Conservation (phyloP, 2,329 filamentous ascomycete genomes). For the Fusarium sp. region DNA sequence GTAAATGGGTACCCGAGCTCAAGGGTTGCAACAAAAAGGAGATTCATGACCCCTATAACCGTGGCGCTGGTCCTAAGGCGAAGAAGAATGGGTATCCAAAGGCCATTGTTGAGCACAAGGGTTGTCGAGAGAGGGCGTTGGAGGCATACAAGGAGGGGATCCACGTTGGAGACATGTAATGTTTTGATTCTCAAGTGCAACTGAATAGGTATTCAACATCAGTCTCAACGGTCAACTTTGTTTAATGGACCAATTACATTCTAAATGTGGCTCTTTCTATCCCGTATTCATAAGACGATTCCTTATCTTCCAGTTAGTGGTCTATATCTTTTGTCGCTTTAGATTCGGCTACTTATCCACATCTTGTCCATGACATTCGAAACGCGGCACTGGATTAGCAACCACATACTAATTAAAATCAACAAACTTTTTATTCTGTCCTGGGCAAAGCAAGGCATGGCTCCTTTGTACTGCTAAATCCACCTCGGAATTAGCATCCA, state of each 20-base stretch:
- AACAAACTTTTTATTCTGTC: neutral
- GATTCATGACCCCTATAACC: slow-evolving; percentile 84
- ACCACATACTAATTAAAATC: neutral
- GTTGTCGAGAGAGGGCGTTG: slow-evolving; percentile 74
- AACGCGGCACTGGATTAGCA: neutral
- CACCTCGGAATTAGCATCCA: neutral
- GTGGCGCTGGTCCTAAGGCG: slow-evolving; percentile 69
- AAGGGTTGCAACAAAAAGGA: slow-evolving; percentile 71
- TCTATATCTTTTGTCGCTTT: neutral
- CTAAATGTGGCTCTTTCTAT: neutral
- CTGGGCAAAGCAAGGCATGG: neutral
- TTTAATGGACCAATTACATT: neutral
- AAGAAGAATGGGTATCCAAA: slow-evolving; percentile 78
- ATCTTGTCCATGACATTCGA: neutral
- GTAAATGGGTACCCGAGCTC: slow-evolving; percentile 85
- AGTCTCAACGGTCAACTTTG: neutral
- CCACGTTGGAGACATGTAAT: slow-evolving; percentile 44
- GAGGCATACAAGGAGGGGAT: slow-evolving; percentile 73
- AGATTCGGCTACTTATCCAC: neutral
- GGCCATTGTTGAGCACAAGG: slow-evolving; percentile 81
- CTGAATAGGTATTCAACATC: neutral
- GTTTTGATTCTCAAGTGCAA: neutral
- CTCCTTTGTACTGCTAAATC: neutral
- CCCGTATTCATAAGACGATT: neutral
- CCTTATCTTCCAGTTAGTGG: neutral